Evolutionary conservation across 2,329 filamentous ascomycete genomes (phyloP), one percentile per base, ranked within the genome.

Genomic region (Paecilomyces dactylethromorphus): DNA sequence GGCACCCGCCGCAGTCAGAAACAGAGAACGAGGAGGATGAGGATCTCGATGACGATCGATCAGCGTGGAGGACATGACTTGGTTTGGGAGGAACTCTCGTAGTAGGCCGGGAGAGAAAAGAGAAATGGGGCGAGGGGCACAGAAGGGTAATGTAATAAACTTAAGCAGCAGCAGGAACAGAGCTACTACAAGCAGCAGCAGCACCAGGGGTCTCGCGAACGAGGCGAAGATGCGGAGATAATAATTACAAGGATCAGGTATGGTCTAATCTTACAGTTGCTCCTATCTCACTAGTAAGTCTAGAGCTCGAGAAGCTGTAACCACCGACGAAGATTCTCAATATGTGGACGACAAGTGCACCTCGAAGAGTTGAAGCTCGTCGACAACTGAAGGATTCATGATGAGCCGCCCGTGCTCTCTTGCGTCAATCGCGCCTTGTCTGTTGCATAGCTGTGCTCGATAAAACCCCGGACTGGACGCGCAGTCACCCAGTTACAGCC

Each of bases 391-490:
- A 18, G 35, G 35, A 3, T 45, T 18, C 35, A 45, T 29, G 26
- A 29, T 29, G 26, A 45, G n/a, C 50, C 22, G 21, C 24, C 21
- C 15, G 11, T 29, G 22, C 21, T 24, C 50, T 52, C 50, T 52
- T 52, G 50, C 50, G 50, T 52, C 50, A 52, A 52, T 52, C n/a
- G 50, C 50, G 50, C 50, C 24, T 52, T 21, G 50, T 52, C 50
- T 52, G 21, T 52, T 52, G 26, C 50, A 52, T 52, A 21, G 15
- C 39, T 45, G 15, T 18, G 39, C 39, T 45, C 39, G 39, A 18
- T 18, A 18, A n/a, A n/a, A 8, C 39, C 35, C 35, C 39, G 39
- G 39, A 45, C 35, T 45, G 15, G 35, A 39, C 35, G 35, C 35
- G 35, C 12, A 39, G 35, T 15, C 35, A 15, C 7, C n/a, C 15